Evolutionary conservation across 768 basidiomycete species (phyloP).

Genomic region (Agrocybe pediades): DNA sequence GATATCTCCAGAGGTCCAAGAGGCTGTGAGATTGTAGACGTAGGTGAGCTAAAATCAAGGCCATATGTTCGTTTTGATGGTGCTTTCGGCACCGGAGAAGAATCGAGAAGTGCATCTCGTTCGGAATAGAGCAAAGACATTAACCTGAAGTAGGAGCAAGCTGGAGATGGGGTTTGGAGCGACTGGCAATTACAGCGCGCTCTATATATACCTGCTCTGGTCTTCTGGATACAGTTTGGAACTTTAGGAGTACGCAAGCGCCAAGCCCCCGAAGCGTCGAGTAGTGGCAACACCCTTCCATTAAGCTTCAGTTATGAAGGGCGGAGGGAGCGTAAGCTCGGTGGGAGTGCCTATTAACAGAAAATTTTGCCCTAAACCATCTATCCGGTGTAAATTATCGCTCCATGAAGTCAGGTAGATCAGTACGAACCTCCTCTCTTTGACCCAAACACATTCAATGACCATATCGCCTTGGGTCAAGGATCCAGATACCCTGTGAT

Average conservation of each 20-base stretch:
- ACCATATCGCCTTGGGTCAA: no score
- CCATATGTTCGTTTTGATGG: slow-evolving; percentile 13
- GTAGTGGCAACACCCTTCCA: not conserved
- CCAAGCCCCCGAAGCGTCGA: not conserved
- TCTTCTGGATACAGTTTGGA: no score
- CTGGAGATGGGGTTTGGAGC: not conserved
- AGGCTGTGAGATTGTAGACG: slow-evolving; percentile 13
- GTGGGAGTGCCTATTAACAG: no score
- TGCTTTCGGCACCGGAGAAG: slow-evolving; percentile 6
- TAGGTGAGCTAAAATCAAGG: slow-evolving; percentile 14
- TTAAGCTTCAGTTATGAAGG: not conserved
- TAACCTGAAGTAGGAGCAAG: not conserved
- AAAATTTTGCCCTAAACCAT: no score
- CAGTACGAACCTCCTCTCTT: no score
- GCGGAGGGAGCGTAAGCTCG: no score
- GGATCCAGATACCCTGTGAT: no score
- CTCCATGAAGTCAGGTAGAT: no score
- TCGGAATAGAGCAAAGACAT: slow-evolving; percentile 18
- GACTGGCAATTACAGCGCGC: not conserved
- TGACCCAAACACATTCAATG: no score
- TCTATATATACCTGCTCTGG: not conserved
- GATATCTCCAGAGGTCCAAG: slow-evolving; percentile 68
- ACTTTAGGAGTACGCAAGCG: not conserved
- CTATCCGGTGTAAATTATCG: no score
- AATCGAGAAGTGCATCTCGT: slow-evolving; percentile 15